Conservation (phyloP, 345 rosid genomes). For the Sonneratia caseolaris region DNA sequence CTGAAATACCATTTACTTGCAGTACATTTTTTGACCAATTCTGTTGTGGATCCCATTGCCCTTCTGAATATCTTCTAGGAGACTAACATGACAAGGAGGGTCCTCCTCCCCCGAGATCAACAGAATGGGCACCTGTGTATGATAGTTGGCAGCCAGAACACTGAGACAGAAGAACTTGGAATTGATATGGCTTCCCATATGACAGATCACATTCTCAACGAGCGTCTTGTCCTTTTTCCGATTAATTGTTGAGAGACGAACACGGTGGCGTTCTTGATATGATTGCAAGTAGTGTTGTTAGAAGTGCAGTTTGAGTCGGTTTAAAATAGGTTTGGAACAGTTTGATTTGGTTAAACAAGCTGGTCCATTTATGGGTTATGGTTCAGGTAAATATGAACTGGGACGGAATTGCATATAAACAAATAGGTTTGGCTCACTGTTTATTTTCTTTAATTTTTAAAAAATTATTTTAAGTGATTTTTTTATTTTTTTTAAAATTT, state of each 20-base stretch:
- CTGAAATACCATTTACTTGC: background rate
- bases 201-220: background rate
- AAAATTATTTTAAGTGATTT: too few relatives aligned
- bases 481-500: too few relatives aligned
- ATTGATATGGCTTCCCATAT: too few relatives aligned
- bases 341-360: too few relatives aligned
- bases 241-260: background rate
- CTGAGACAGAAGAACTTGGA: slow-evolving; percentile 17
- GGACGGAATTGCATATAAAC: too few relatives aligned
- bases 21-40: background rate
- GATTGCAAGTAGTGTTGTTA: background rate
- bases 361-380: too few relatives aligned
- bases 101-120: slow-evolving; percentile 74
- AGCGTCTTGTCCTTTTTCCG: background rate
- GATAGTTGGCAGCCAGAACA: slow-evolving; percentile 74
- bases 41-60: background rate
- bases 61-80: slow-evolving; percentile 33
- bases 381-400: too few relatives aligned
- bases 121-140: slow-evolving; percentile 56
- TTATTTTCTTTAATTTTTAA: too few relatives aligned
- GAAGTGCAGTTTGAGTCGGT: too few relatives aligned
- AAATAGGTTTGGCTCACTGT: too few relatives aligned
- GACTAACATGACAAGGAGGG: slow-evolving; percentile 45
- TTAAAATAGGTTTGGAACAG: too few relatives aligned
- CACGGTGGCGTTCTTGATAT: background rate